Percentiles rank a stretch among this genome's conserved stretches.
Evolutionary conservation across 495 filamentous ascomycete species (phyloP).

Genomic region (Venustampulla echinocandica): DNA sequence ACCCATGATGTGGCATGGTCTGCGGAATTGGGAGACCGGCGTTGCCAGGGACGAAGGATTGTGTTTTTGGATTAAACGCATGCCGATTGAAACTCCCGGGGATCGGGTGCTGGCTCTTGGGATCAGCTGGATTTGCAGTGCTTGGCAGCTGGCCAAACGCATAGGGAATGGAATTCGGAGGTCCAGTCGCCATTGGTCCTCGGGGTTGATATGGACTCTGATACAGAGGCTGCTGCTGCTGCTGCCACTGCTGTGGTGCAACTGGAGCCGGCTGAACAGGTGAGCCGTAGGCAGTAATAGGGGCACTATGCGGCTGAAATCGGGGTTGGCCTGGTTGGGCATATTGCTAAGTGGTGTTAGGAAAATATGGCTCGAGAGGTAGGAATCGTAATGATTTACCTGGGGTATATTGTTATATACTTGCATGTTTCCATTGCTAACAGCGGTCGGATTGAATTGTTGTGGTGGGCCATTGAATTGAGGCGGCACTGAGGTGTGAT

Average conservation of each 20-base stretch:
- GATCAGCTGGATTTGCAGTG: slow-evolving; percentile 54
- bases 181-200: slow-evolving; percentile 10
- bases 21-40: slow-evolving; percentile 35
- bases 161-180: slow-evolving; percentile 46
- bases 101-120: slow-evolving; percentile 65
- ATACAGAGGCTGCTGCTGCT: slow-evolving; percentile 22
- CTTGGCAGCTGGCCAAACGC: slow-evolving; percentile 68
- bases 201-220: slow-evolving; percentile 17
- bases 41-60: slow-evolving; percentile 70
- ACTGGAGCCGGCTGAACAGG: slow-evolving; percentile 32
- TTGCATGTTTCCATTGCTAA: slow-evolving; percentile 26
- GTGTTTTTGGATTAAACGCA: slow-evolving; percentile 87
- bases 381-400: slow-evolving; percentile 13
- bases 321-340: slow-evolving; percentile 24
- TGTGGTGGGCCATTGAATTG: slow-evolving; percentile 23
- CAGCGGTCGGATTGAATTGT: slow-evolving; percentile 31
- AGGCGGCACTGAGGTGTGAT: slow-evolving; percentile 13
- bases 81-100: slow-evolving; percentile 75
- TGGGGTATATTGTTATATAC: slow-evolving; percentile 17
- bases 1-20: slow-evolving; percentile 30
- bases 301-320: slow-evolving; percentile 23
- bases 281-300: slow-evolving; percentile 32
- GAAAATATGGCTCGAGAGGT: slow-evolving; percentile 1
- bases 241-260: slow-evolving; percentile 25
- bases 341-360: slow-evolving; percentile 21